Base-by-base conservation (phyloP, 805 yeast genomes). In the Lipomyces sp. region DNA sequence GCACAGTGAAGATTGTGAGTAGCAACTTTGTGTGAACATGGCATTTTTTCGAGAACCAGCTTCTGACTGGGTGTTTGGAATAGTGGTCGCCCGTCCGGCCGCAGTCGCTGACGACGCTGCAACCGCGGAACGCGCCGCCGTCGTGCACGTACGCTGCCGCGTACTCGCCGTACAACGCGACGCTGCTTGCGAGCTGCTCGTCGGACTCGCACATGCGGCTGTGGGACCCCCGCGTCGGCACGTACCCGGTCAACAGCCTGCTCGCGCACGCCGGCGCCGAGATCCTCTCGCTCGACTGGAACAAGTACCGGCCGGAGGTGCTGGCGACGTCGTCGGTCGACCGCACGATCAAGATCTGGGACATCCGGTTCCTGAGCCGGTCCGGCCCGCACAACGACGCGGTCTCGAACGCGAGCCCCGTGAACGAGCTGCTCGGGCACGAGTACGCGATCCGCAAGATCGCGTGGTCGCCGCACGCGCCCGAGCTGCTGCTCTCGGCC, bases 271-370 rank as follows among this genome's bases (percentile, higher is more conserved):
- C 81, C 16, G 95, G 95, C 1, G 74, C 86, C 43, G 98, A 91
- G 65, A 74, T 86, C 7, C 73, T 93, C 41, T 72, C 84, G 2
- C 78, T 89, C 53, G 98, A 91, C 71, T 90, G 89, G 83, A 93
- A 91, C 69, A 90, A 90, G 66, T 91, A 93, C 67, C 76, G 87
- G 62, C 77, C 88, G 1, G 76, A 83, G 1, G 78, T 88, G 0
- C 70, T 91, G 3, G 95, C 96, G 3, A 80, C 95, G 0, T 93
- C 87, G 2, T 95, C 96, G n/a, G 95, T 91, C 7, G 98, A 91
- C 65, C 86, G 86, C 63, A 71, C 82, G 21, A 78, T 90, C 39
- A 79, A 87, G 56, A 73, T 89, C 3, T 91, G 97, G 96, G 98
- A 91, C 65, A 67, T 86, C 40, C 74, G 98, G 54, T 84, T 82